Evolutionary conservation across 306 rosid species (phyloP).

Genomic region (Bauhinia variegata): DNA sequence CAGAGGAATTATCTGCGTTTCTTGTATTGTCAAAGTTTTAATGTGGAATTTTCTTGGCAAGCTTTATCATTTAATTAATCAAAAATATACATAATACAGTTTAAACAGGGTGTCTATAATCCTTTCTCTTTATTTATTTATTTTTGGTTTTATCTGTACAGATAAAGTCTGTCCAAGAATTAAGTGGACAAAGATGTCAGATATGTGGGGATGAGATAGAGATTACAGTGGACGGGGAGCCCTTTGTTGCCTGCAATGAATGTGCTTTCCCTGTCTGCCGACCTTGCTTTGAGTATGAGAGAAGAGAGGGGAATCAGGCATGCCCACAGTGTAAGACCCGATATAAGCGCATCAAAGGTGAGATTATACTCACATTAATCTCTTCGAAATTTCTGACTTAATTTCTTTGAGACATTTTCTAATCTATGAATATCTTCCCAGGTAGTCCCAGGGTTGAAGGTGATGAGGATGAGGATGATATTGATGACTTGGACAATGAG

Average conservation of each 20-base stretch:
- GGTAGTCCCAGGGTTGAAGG: constrained; percentile 95
- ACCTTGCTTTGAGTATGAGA: constrained; percentile 84
- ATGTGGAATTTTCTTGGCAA: neutral
- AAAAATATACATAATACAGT: no score
- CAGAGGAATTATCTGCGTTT: constrained; percentile 19
- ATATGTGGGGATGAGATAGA: constrained; percentile 86
- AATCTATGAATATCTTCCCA: constrained; percentile 38
- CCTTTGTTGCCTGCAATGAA: constrained; percentile 92
- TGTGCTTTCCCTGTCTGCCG: constrained; percentile 94
- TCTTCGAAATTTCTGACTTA: constrained; percentile 21
- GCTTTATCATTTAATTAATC: constrained; percentile 21
- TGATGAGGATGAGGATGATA: constrained; percentile 92
- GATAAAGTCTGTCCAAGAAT: constrained; percentile 76
- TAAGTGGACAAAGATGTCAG: constrained; percentile 86
- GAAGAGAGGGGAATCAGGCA: constrained; percentile 85
- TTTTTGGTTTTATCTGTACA: constrained; percentile 42
- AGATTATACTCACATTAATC: constrained; percentile 20
- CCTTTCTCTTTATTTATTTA: no score
- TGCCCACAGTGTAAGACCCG: constrained; percentile 95
- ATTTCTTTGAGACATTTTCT: constrained; percentile 5
- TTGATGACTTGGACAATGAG: constrained; percentile 91
- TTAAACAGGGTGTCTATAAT: constrained; percentile 32
- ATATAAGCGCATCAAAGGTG: constrained; percentile 90
- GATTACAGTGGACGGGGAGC: constrained; percentile 81
- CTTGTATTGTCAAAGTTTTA: neutral